These are phyloP conservation scores for Porpolomopsis calyptriformis DNA, from an alignment of 768 basidiomycete species.

Conservation along the genomic window DNA sequence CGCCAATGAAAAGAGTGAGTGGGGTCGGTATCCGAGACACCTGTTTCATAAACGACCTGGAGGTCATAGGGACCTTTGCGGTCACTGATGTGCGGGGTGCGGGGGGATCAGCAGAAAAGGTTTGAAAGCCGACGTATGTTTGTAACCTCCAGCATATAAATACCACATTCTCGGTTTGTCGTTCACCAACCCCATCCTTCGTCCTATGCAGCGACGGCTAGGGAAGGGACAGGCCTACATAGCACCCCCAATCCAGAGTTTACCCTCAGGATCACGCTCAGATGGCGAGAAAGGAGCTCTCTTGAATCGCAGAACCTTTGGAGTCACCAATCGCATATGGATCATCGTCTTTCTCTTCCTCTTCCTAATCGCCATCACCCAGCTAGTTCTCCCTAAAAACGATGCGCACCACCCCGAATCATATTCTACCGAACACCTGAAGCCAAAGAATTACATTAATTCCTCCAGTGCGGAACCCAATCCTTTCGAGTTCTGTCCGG, in stretches of 20 bases:
- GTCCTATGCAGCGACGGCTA: slow-evolving; percentile 54
- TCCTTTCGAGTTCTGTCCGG: slow-evolving; percentile 89
- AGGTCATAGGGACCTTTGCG: background rate
- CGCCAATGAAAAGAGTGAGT: slow-evolving; percentile 47
- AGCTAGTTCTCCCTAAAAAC: slow-evolving; percentile 38
- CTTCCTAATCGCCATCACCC: slow-evolving; percentile 45
- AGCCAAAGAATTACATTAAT: slow-evolving; percentile 80
- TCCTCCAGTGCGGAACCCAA: slow-evolving; percentile 39
- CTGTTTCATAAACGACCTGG: slow-evolving; percentile 11
- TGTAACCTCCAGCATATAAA: too few species aligned
- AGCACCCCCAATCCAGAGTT: slow-evolving; percentile 28
- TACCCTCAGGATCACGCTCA: slow-evolving; percentile 34
- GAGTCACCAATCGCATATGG: slow-evolving; percentile 64
- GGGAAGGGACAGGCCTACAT: slow-evolving; percentile 47
- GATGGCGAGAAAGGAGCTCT: slow-evolving; percentile 41
- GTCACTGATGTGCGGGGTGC: background rate
- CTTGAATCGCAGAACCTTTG: slow-evolving; percentile 45
- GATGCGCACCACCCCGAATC: slow-evolving; percentile 14
- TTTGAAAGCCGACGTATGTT: slow-evolving; percentile 15
- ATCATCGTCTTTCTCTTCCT: slow-evolving; percentile 45
- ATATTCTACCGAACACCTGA: slow-evolving; percentile 40
- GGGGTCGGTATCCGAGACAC: slow-evolving; percentile 42
- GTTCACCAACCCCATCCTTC: slow-evolving; percentile 13
- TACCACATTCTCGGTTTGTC: slow-evolving; percentile 11
- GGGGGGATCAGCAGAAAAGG: slow-evolving; percentile 5